Evolutionary conservation across 208 protist species (phyloP), one percentile per base, ranked within the genome.

Genomic region (Trypanosoma vivax): DNA sequence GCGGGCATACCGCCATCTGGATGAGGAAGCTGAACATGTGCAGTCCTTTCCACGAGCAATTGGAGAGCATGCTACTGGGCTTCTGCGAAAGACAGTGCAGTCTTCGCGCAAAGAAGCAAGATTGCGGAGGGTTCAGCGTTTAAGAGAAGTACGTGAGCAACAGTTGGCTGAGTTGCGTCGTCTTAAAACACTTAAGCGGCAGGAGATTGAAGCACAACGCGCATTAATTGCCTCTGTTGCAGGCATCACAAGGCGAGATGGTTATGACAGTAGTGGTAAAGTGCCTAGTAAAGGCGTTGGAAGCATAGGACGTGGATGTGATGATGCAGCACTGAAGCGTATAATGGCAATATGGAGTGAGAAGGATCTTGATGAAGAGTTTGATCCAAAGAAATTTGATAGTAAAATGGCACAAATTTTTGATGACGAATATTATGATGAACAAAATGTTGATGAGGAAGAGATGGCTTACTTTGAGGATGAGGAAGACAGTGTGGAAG

Each of bases 381-480:
- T 85, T 56, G 82, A 95, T 50, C 76, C 89, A 5, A 72, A 73
- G 3, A 82, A 91, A 55, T 95, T 92, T 45, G 83, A 92, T 34
- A 72, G 67, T 37, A 91, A 90, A 66, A 95, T 95, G 89, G 69
- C 73, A 30, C 49, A 72, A 55, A 54, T 95, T 25, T 93, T 95
- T 63, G 56, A 88, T 58, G 76, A 91, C 24, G 77, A 88, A 28
- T 95, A 92, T 70, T 89, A 95, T 65, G 65, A 87, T 40, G 80
- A 86, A 42, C 67, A 72, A 16, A 90, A 90, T 50, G 82, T 94
- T 30, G 70, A 94, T 39, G 83, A 91, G 27, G 73, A 88, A 18
- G 83, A 94, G 53, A 72, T 94, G 14, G 80, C 79, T 14, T 91
- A 79, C 65, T 81, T 94, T 33, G 83, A 94, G n/a, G 76, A 73